These are phyloP conservation scores for Podospora fimiseda DNA, from an alignment of 495 filamentous ascomycete species.

Conservation along the genomic window DNA sequence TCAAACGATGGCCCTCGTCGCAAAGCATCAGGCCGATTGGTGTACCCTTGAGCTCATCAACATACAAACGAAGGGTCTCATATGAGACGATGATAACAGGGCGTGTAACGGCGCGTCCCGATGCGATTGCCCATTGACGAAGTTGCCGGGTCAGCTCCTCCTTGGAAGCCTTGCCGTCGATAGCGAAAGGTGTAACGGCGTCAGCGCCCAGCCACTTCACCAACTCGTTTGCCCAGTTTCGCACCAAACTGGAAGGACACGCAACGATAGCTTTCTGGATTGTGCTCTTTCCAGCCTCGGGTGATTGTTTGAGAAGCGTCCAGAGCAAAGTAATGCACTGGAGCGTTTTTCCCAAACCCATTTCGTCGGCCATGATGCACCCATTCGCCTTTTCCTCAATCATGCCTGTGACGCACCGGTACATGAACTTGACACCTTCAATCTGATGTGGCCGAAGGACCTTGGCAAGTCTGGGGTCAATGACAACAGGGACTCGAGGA, in stretches of 20 bases:
- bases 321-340: constrained; percentile 71
- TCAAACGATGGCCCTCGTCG: constrained; percentile 96
- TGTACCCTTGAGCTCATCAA: constrained; percentile 76
- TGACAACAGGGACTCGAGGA: constrained; percentile 92
- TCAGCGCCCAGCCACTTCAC: constrained; percentile 94
- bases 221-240: constrained; percentile 95
- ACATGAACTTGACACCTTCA: constrained; percentile 97
- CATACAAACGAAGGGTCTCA: constrained; percentile 87
- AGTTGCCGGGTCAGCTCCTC: constrained; percentile 84
- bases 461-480: constrained; percentile 87
- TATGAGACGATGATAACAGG: constrained; percentile 99
- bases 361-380: constrained; percentile 99
- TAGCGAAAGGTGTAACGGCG: constrained; percentile 86
- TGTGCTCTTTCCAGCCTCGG: constrained; percentile 84
- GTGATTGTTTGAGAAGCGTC: constrained; percentile 92
- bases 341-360: constrained; percentile 95
- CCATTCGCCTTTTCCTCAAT: constrained; percentile 91
- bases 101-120: constrained; percentile 79
- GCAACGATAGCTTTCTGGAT: constrained; percentile 98
- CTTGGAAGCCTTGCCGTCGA: constrained; percentile 94
- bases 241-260: constrained; percentile 94
- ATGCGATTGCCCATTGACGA: constrained; percentile 89
- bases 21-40: constrained; percentile 93
- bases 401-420: constrained; percentile 85
- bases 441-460: constrained; percentile 95